Evolutionary conservation across 1,284 basidiomycete genomes (phyloP), one percentile per base, ranked within the genome.

Genomic region (Rhodotorula sp.): DNA sequence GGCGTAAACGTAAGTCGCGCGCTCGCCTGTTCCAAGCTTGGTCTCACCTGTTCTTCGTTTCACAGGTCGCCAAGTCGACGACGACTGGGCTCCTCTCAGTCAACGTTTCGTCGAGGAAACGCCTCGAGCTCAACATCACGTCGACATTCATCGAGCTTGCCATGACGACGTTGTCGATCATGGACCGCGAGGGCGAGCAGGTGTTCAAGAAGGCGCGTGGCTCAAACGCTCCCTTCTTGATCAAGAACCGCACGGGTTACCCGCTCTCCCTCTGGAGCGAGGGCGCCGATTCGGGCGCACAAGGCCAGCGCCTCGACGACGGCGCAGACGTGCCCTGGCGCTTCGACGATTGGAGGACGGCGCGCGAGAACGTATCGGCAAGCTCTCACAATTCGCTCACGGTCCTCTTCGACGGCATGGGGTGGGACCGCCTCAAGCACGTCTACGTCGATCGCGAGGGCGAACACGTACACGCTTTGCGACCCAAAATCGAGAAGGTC

Each of bases 371-470:
- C 75, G 88, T 94, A 44, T 87, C 89, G 1, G 86, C 89, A 1
- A 87, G 89, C 21, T 87, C 88, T 46, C 90, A 93, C 80, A 93
- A 96, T 79, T 89, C 86, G 71, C 88, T 98, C 55, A 90, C 90
- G 4, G 81, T 97, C 41, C 90, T 91, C 75, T 88, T 99, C 74
- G 86, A 92, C 57, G 92, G 90, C 65, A 93, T 92, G 79, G 84
- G 89, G 8, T 99, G 97, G 96, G 95, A 98, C 78, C 88, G 91
- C 57, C 82, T 99, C 50, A 88, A 91, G 63, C 89, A 91, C 68
- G 88, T 99, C 68, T 92, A 92, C 2, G 96, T 99, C 19, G 94
- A 98, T 78, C 86, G 89, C 58, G 96, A 98, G 82, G 97, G 97
- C 66, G 93, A 97, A 81, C 95, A 89, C 79, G 86, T 92, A 21